Conservation (phyloP, 176 grass and related monocot species). For the Aegilops longissima region DNA sequence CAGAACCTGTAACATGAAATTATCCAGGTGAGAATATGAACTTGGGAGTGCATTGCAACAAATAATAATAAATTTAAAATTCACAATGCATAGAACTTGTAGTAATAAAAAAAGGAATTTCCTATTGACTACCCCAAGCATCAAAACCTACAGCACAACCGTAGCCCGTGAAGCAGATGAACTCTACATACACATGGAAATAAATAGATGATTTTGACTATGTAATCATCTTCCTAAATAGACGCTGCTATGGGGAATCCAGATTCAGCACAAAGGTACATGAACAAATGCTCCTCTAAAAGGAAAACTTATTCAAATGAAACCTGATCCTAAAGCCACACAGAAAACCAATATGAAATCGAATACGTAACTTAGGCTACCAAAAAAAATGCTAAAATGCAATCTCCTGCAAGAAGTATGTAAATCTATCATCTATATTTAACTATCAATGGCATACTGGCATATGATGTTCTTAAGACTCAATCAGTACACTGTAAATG, state of each 20-base stretch:
- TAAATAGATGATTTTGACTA: slow-evolving; percentile 6
- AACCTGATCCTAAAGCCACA: not conserved
- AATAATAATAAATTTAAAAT: slow-evolving; percentile 13
- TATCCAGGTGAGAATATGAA: slow-evolving; percentile 10
- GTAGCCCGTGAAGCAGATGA: not conserved
- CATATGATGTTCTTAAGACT: slow-evolving; percentile 15
- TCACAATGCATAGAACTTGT: not conserved
- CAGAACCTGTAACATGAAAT: slow-evolving; percentile 60
- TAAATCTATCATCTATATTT: not conserved
- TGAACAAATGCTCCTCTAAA: not conserved
- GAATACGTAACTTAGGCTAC: not conserved
- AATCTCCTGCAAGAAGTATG: not conserved
- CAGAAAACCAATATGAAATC: not conserved
- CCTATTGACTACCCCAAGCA: slow-evolving; percentile 5
- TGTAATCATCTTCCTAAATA: not conserved
- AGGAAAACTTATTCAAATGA: not conserved
- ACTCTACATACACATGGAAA: not conserved
- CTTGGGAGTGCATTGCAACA: not conserved
- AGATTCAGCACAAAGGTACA: not conserved
- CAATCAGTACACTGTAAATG: not conserved
- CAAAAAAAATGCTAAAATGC: not conserved
- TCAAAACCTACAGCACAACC: slow-evolving; percentile 8
- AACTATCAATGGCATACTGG: not conserved
- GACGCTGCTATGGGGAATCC: not conserved
- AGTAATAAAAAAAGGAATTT: slow-evolving; percentile 7